These are phyloP conservation scores for Cunninghamia lanceolata DNA, from an alignment of 75 land plant species.

Conservation along the genomic window DNA sequence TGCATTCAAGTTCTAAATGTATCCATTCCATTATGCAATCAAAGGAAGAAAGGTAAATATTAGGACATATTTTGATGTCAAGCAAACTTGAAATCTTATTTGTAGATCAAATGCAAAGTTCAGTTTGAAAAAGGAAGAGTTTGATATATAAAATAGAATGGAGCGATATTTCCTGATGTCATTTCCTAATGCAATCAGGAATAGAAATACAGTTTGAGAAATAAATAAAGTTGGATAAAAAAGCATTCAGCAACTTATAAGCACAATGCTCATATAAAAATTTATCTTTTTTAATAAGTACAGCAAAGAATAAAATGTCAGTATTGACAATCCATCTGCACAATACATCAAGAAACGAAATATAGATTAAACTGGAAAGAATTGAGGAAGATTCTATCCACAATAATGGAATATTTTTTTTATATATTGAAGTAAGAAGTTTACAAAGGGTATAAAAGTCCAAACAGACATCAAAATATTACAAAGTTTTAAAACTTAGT, in stretches of 20 bases:
- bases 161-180: background rate
- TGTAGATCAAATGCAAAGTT: conserved; percentile 10
- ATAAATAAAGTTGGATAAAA: background rate
- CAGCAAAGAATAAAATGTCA: background rate
- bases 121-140: background rate
- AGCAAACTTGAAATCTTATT: background rate
- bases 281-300: background rate
- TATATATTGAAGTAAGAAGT: no score
- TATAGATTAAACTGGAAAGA: background rate
- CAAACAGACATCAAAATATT: no score
- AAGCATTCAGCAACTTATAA: background rate
- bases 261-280: background rate
- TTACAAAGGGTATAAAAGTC: no score
- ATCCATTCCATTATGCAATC: conserved; percentile 8
- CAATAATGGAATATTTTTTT: background rate
- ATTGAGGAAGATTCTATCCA: background rate
- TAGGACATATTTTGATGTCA: conserved; percentile 7
- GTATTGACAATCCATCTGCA: background rate
- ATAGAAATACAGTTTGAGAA: background rate
- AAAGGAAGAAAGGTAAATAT: background rate
- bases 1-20: conserved; percentile 84
- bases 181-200: background rate
- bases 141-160: background rate
- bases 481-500: no score
- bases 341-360: background rate